Evolutionary conservation across 441 rosid genomes (phyloP), one percentile per base, ranked within the genome.

Genomic region (Croton laevigatus): DNA sequence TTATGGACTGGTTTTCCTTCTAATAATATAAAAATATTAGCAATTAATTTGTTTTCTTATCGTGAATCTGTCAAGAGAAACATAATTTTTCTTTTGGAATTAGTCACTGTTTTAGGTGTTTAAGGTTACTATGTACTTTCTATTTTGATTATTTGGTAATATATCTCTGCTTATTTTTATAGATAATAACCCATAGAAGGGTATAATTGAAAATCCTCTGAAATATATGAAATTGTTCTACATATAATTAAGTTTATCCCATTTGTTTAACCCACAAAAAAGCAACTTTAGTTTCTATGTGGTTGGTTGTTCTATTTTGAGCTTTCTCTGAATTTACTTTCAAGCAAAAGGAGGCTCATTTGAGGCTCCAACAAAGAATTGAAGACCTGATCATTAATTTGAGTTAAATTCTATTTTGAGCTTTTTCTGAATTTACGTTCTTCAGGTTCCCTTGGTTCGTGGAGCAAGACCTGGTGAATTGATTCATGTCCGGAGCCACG

Each of bases 381-480:
- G 40, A 36, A n/a, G 40, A 59, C 14, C 23, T 40, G 23, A 9
- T 40, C 1, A 27, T 27, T 2, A 27, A 27, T 27, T 27, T 27
- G 1, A 27, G 32, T 27, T 27, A 27, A 27, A 27, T 20, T 42
- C 36, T 54, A 36, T 19, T 34, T 53, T 13, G 44, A 6, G 7
- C 10, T 40, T 40, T 40, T 66, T n/a, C 13, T 51, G 62, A 32
- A 60, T 70, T 76, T 73, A 45, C 58, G 32, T 16, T 59, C 20
- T 59, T 34, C 75, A 83, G 85, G 73, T 78, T 65, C 68, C 76
- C 16, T 20, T 42, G 57, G 69, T 60, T 73, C 79, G 82, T 44
- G 71, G 63, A 8, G 42, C 68, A 53, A 52, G 75, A 75, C 72
- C 70, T 40, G 60, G 70, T 49, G 75, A 77, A 40, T 37, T 32